Percentiles rank a stretch among this genome's conserved stretches.
Conservation (phyloP, 352 stramenopile genomes). For the Saprolegnia parasitica region DNA sequence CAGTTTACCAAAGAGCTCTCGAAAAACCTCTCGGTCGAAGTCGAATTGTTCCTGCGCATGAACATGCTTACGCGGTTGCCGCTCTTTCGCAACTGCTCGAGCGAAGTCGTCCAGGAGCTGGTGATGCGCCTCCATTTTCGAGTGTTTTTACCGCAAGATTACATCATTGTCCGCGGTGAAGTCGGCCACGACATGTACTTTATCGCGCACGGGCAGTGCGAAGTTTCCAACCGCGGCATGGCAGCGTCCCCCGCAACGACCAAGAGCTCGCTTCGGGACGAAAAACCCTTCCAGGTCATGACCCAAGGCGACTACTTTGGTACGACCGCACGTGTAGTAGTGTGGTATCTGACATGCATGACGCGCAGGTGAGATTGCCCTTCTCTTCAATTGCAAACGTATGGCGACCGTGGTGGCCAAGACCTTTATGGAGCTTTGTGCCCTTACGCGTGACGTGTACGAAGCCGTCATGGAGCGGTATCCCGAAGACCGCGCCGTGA, state of each 20-base stretch:
- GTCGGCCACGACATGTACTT: constrained; percentile 88
- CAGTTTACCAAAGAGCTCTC: constrained; percentile 75
- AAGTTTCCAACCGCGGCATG: constrained; percentile 69
- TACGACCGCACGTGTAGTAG: neutral
- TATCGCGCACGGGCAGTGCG: constrained; percentile 68
- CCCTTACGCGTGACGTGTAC: constrained; percentile 65
- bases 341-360: neutral
- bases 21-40: constrained; percentile 75
- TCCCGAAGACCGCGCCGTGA: constrained; percentile 69
- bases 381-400: constrained; percentile 82
- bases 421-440: constrained; percentile 71
- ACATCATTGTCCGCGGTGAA: constrained; percentile 74
- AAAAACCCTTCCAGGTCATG: constrained; percentile 29
- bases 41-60: constrained; percentile 77
- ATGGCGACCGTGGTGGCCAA: constrained; percentile 69
- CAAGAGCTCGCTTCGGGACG: neutral
- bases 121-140: constrained; percentile 77
- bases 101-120: constrained; percentile 77
- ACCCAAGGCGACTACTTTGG: constrained; percentile 73
- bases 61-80: constrained; percentile 86
- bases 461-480: constrained; percentile 70
- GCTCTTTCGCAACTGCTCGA: constrained; percentile 76
- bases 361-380: constrained; percentile 48
- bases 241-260: neutral
- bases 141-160: constrained; percentile 82